phyloP scores from a whole-genome alignment of 139 green algal genomes.

The Ulvella scutata region DNA sequence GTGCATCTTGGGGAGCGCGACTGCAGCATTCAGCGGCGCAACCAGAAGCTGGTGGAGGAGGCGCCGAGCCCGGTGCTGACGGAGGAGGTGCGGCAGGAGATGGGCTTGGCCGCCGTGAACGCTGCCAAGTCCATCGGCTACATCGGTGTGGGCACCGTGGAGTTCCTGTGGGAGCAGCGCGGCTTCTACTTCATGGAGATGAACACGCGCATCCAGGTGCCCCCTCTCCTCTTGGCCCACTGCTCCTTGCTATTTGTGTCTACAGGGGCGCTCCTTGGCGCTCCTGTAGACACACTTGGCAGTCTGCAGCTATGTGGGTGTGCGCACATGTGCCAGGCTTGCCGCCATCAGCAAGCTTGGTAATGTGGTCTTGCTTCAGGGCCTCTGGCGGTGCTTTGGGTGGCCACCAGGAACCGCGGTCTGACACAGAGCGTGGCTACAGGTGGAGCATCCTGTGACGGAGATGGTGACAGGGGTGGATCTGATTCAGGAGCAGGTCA shows the following conservation, averaged over 20 bases:
- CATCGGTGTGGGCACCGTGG: slow-evolving; percentile 74
- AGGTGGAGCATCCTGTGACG: slow-evolving; percentile 90
- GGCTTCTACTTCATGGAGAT: slow-evolving; percentile 98
- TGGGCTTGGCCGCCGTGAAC: slow-evolving; percentile 72
- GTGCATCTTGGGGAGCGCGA: slow-evolving; percentile 92
- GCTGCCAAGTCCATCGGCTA: slow-evolving; percentile 73
- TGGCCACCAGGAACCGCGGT: too few species aligned
- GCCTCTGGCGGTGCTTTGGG: too few species aligned
- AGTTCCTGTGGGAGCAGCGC: slow-evolving; percentile 88
- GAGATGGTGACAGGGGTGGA: slow-evolving; percentile 91
- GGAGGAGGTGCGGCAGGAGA: slow-evolving; percentile 70
- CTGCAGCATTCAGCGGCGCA: slow-evolving; percentile 90
- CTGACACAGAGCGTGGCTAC: slow-evolving; percentile 1
- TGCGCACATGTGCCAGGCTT: neutral
- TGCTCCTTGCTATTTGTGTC: too few species aligned
- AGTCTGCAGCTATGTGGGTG: too few species aligned
- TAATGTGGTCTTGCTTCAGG: too few species aligned
- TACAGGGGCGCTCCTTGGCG: too few species aligned
- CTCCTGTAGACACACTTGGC: too few species aligned
- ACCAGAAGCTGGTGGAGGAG: slow-evolving; percentile 98
- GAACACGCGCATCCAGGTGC: slow-evolving; percentile 88
- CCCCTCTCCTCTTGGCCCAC: too few species aligned
- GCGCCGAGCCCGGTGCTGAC: slow-evolving; percentile 74
- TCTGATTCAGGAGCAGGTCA: slow-evolving; percentile 87
- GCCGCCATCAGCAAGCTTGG: too few species aligned